These are phyloP conservation scores for Salisapilia sapeloensis DNA, from an alignment of 352 stramenopile genomes.

Conservation along the genomic window DNA sequence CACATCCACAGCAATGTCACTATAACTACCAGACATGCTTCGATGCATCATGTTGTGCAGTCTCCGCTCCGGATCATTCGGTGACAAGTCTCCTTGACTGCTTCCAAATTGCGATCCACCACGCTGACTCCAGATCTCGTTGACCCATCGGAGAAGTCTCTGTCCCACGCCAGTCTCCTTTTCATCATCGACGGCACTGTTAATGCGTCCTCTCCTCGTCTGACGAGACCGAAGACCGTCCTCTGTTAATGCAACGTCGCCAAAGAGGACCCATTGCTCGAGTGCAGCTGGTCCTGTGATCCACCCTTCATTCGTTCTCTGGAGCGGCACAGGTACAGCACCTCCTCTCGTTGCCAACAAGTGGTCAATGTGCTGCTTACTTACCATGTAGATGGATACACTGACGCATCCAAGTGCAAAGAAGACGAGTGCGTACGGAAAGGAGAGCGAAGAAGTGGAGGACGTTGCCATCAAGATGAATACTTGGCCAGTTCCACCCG, in stretches of 20 bases:
- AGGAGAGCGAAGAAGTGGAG: too few relatives aligned
- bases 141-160: conserved; percentile 11
- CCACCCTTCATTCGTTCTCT: conserved; percentile 54
- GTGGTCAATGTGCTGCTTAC: conserved; percentile 57
- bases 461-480: conserved; percentile 59
- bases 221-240: conserved; percentile 43
- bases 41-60: conserved; percentile 46
- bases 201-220: conserved; percentile 19
- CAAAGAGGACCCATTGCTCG: conserved; percentile 74
- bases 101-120: not conserved
- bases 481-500: conserved; percentile 39
- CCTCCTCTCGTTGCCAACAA: conserved; percentile 67
- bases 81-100: conserved; percentile 6
- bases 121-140: conserved; percentile 11
- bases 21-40: conserved; percentile 69
- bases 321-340: conserved; percentile 60
- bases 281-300: conserved; percentile 66
- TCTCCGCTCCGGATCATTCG: conserved; percentile 45
- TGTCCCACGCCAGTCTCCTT: conserved; percentile 17
- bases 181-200: conserved; percentile 28
- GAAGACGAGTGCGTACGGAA: conserved; percentile 61
- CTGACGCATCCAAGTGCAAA: conserved; percentile 56
- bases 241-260: conserved; percentile 49
- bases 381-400: conserved; percentile 67
- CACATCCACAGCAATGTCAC: conserved; percentile 47